A percentile compares a stretch with the other conserved stretches of the same genome.
phyloP scores from a whole-genome alignment of 139 green algal species.

The Closterium sp. region DNA sequence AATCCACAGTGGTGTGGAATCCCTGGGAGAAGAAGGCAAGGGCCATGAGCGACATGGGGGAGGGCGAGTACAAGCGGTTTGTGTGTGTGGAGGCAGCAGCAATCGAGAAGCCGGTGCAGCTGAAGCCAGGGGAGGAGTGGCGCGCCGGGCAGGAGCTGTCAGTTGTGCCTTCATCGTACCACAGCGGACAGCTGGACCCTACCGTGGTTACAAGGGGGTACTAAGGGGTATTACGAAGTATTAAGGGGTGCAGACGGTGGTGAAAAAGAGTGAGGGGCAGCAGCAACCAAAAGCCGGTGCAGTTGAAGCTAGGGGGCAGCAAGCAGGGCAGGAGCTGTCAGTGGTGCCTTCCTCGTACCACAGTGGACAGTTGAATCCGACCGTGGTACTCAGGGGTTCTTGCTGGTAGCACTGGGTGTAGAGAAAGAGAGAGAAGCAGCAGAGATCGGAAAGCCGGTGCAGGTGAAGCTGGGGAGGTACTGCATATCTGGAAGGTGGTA shows the following conservation, averaged over 20 bases:
- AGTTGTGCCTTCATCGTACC: conserved; percentile 29
- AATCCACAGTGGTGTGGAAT: too few relatives aligned
- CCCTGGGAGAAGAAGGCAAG: too few relatives aligned
- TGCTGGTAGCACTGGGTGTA: too few relatives aligned
- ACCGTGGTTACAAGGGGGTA: neutral
- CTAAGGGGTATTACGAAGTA: neutral
- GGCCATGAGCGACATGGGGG: too few relatives aligned
- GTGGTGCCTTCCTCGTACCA: conserved; percentile 31
- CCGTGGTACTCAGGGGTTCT: neutral
- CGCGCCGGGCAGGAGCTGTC: conserved; percentile 18
- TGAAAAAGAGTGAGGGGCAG: neutral
- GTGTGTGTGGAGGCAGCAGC: conserved; percentile 57
- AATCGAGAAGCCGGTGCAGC: conserved; percentile 18
- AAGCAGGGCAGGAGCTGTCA: conserved; percentile 10
- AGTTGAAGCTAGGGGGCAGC: conserved; percentile 21
- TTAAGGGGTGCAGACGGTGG: conserved; percentile 49
- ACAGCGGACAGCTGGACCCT: conserved; percentile 39
- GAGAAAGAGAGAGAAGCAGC: too few relatives aligned
- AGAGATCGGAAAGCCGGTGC: too few relatives aligned
- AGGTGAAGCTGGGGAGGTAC: too few relatives aligned
- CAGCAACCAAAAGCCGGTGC: conserved; percentile 19
- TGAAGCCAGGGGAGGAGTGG: conserved; percentile 37
- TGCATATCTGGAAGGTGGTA: too few relatives aligned
- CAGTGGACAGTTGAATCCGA: conserved; percentile 34
- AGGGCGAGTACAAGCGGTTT: neutral